A percentile compares a stretch with the other conserved stretches of the same genome.
Conservation (phyloP, 352 stramenopile species). For the Aphanomyces stellatus region DNA sequence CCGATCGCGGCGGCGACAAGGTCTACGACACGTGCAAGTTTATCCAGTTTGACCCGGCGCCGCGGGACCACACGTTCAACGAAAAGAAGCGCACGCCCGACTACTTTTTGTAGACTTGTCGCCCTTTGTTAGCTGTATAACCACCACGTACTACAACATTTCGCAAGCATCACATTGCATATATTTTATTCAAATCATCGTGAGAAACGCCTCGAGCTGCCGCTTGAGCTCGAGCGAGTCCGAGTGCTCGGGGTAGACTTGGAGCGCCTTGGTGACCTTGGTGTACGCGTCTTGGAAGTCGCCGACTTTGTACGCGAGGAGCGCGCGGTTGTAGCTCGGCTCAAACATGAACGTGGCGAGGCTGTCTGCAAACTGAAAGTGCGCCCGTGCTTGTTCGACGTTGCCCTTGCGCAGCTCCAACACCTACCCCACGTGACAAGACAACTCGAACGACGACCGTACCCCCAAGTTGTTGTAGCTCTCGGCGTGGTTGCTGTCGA, state of each 20-base stretch:
- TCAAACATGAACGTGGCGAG: slow-evolving; percentile 87
- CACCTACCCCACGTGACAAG: slow-evolving; percentile 25
- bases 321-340: slow-evolving; percentile 85
- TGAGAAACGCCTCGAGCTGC: slow-evolving; percentile 47
- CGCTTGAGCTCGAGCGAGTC: slow-evolving; percentile 87
- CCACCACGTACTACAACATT: too few relatives aligned
- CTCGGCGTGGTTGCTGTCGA: slow-evolving; percentile 89
- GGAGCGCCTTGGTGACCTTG: slow-evolving; percentile 76
- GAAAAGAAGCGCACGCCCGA: slow-evolving; percentile 88
- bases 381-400: slow-evolving; percentile 69
- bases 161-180: too few relatives aligned
- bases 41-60: slow-evolving; percentile 87
- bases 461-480: slow-evolving; percentile 86
- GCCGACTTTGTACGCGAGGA: slow-evolving; percentile 86
- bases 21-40: slow-evolving; percentile 90
- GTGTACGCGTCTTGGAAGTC: slow-evolving; percentile 87
- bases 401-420: slow-evolving; percentile 86
- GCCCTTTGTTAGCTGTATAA: not conserved
- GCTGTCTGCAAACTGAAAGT: slow-evolving; percentile 73
- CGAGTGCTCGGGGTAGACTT: slow-evolving; percentile 69
- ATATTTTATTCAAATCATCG: slow-evolving; percentile 8
- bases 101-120: slow-evolving; percentile 82
- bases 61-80: slow-evolving; percentile 87
- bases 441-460: not conserved
- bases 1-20: slow-evolving; percentile 78